These are phyloP conservation scores for Globisporangium nagaii DNA, from an alignment of 352 stramenopile genomes.

Conservation along the genomic window DNA sequence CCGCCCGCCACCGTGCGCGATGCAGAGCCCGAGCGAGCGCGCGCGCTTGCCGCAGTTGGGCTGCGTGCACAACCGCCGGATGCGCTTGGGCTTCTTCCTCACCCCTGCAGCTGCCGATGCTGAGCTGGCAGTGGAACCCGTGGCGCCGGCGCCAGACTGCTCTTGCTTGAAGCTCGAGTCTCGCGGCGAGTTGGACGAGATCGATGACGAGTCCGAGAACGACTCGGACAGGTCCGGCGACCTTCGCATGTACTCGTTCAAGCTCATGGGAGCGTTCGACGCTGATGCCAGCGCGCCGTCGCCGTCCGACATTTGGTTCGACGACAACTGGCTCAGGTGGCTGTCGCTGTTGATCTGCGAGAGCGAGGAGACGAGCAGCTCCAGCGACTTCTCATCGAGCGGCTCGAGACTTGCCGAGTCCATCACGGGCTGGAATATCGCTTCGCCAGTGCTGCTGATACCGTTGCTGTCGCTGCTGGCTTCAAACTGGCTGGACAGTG, in stretches of 20 bases:
- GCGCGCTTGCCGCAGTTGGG: constrained; percentile 21
- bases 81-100: constrained; percentile 8
- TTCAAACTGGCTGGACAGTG: not conserved
- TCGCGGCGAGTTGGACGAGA: not conserved
- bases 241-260: not conserved
- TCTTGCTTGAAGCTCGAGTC: not conserved
- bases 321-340: not conserved
- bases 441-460: not conserved
- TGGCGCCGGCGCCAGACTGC: not conserved
- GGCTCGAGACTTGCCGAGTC: constrained; percentile 1
- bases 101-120: not conserved
- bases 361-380: constrained; percentile 8
- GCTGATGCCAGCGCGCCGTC: not conserved
- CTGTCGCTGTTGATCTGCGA: constrained; percentile 3
- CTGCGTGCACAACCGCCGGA: constrained; percentile 15
- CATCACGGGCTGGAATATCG: constrained; percentile 3
- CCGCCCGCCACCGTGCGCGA: constrained; percentile 20
- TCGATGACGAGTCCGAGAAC: not conserved
- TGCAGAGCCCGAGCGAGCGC: constrained; percentile 24
- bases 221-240: not conserved
- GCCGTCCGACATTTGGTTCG: not conserved
- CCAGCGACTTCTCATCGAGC: constrained; percentile 7
- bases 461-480: not conserved
- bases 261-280: not conserved
- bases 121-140: not conserved